A percentile compares a stretch with the other conserved stretches of the same genome.
Evolutionary conservation across 2,329 filamentous ascomycete genomes (phyloP).

Genomic region (Cordyceps tenuipes): DNA sequence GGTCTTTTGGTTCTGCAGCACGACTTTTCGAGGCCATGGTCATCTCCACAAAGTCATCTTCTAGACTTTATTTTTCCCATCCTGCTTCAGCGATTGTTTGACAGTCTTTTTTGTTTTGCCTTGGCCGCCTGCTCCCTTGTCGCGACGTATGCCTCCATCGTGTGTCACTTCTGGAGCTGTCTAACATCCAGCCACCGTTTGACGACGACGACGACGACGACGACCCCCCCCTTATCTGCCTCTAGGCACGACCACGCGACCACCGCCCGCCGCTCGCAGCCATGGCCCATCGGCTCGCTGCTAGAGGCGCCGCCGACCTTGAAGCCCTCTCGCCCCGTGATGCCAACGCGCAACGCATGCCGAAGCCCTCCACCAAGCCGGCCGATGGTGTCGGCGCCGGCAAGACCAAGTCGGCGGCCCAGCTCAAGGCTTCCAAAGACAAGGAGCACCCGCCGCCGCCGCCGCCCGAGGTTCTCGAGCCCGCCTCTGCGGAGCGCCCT

Average conservation of each 20-base stretch:
- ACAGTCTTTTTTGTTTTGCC: background rate
- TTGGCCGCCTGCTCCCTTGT: background rate
- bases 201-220: background rate
- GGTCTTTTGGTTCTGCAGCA: background rate
- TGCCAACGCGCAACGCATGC: conserved; percentile 50
- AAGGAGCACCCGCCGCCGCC: conserved; percentile 60
- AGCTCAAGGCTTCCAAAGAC: conserved; percentile 49
- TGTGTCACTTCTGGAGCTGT: background rate
- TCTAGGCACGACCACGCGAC: no score
- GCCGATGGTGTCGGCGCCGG: conserved; percentile 35
- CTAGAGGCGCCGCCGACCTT: conserved; percentile 45
- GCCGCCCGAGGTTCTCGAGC: conserved; percentile 51
- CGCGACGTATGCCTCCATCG: conserved; percentile 1
- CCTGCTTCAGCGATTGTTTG: conserved; percentile 7
- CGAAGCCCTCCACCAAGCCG: conserved; percentile 24
- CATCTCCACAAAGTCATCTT: conserved; percentile 8
- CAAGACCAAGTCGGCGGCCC: conserved; percentile 44
- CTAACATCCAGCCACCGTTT: background rate
- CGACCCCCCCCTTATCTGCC: background rate
- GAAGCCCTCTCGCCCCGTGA: conserved; percentile 59
- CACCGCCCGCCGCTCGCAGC: background rate
- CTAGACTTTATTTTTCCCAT: conserved; percentile 11
- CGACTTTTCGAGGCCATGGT: background rate
- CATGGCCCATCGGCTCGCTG: conserved; percentile 42
- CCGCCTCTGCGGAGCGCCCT: conserved; percentile 58